Evolutionary conservation across 768 basidiomycete species (phyloP), one percentile per base, ranked within the genome.

Genomic region (Leccinellum luteum): DNA sequence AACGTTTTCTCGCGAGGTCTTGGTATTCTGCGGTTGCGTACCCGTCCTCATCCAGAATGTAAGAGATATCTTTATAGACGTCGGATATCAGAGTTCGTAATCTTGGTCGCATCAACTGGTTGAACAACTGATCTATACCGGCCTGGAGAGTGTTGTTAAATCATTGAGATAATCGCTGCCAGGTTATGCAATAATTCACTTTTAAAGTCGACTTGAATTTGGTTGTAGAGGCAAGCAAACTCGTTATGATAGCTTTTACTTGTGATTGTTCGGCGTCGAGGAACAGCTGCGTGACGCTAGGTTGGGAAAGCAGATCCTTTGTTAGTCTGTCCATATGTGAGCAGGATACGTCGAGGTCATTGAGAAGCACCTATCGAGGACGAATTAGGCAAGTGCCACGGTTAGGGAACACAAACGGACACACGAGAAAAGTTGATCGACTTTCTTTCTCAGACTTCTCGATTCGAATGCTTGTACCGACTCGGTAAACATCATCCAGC

Each of bases 101-200:
- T 57, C 86, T 87, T 0, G 97, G 95, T 19, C 95, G 83, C 64
- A 95, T 81, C 10, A 98, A 79, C 68, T 98, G 96, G 65, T 94
- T 98, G 78, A 98, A 98, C 35, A 98, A 78, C 64, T 96, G 93
- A 64, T 99, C 97, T 27, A 97, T 77, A 15, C 95, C 92, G 3
- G 82, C 77, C 92, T 94, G 48, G 21, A 54, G 23, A n/a, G 48
- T 15, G 14, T 44, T 4, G 23, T 69, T 14, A 62, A 7, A 25
- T 49, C 19, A 4, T 5, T 14, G 12, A 23, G 56, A 54, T 14
- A 17, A 45, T 31, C 25, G 51, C 35, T 17, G 19, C 30, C n/a
- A 17, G n/a, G 2, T 1, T n/a, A 47, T 1, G n/a, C 12, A 28
- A 21, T 63, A n/a, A 63, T 79, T 57, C 69, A 93, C 95, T 71